These are phyloP conservation scores for Funneliformis mosseae DNA, from an alignment of 192 early-diverging fungal species.

Conservation along the genomic window DNA sequence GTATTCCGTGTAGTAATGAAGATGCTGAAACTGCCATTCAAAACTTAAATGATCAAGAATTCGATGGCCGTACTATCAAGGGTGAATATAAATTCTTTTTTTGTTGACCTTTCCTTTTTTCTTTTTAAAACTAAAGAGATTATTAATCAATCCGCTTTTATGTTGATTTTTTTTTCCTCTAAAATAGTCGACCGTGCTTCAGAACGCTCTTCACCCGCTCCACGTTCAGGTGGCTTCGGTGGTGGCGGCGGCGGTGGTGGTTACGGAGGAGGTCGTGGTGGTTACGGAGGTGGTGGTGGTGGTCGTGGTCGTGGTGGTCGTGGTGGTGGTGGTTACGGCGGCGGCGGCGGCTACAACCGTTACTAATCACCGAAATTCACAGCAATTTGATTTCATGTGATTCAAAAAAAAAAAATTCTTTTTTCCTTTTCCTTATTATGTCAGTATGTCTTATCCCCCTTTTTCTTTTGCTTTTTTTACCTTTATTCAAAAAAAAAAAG, in stretches of 20 bases:
- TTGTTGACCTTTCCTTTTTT: neutral
- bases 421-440: neutral
- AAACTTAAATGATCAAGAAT: slow-evolving; percentile 61
- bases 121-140: too few species aligned
- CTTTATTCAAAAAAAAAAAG: slow-evolving; percentile 18
- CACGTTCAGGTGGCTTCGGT: slow-evolving; percentile 28
- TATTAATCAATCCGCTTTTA: too few species aligned
- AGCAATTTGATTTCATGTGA: neutral
- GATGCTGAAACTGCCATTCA: slow-evolving; percentile 64
- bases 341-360: slow-evolving; percentile 37
- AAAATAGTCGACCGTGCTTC: slow-evolving; percentile 44
- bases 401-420: neutral
- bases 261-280: slow-evolving; percentile 35
- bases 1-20: slow-evolving; percentile 34
- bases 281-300: slow-evolving; percentile 36
- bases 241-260: slow-evolving; percentile 40
- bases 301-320: slow-evolving; percentile 43
- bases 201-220: slow-evolving; percentile 35
- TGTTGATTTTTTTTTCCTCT: too few species aligned
- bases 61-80: slow-evolving; percentile 76
- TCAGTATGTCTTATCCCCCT: slow-evolving; percentile 1
- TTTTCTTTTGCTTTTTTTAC: slow-evolving; percentile 27
- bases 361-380: slow-evolving; percentile 25
- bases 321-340: slow-evolving; percentile 40
- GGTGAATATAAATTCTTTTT: slow-evolving; percentile 33